These are phyloP conservation scores for Pseudevernia furfuracea DNA, from an alignment of 495 filamentous ascomycete species.

Conservation along the genomic window DNA sequence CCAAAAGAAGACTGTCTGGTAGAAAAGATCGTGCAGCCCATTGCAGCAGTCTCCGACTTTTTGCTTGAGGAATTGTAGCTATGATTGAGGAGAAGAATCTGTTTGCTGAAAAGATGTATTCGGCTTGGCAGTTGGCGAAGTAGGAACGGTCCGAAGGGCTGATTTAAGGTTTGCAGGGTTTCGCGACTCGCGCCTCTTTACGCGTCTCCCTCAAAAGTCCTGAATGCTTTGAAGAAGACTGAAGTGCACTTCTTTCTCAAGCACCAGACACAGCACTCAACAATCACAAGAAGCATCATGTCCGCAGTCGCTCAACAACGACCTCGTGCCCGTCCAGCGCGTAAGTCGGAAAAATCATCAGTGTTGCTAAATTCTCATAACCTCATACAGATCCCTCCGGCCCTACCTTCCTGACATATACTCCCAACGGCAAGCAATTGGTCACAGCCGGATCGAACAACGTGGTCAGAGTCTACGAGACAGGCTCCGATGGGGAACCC, in stretches of 20 bases:
- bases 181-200: neutral
- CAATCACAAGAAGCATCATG: slow-evolving; percentile 10
- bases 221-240: no score
- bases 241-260: neutral
- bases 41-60: no score
- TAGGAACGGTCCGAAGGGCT: no score
- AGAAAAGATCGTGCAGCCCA: no score
- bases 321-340: slow-evolving; percentile 40
- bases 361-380: neutral
- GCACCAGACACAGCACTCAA: neutral
- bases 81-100: no score
- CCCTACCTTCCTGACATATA: slow-evolving; percentile 57
- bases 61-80: no score
- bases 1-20: no score
- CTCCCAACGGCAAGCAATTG: slow-evolving; percentile 58
- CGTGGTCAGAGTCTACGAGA: slow-evolving; percentile 81
- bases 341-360: slow-evolving; percentile 31
- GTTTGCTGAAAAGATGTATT: no score
- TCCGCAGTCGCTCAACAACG: slow-evolving; percentile 29
- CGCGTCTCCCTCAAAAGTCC: slow-evolving; percentile 4
- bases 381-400: slow-evolving; percentile 54
- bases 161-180: neutral
- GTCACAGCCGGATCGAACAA: slow-evolving; percentile 89
- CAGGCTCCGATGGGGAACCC: slow-evolving; percentile 84
- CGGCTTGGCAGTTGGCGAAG: no score